These are phyloP conservation scores for Cercospora sojina DNA, from an alignment of 2,329 filamentous ascomycete genomes.

Conservation along the genomic window DNA sequence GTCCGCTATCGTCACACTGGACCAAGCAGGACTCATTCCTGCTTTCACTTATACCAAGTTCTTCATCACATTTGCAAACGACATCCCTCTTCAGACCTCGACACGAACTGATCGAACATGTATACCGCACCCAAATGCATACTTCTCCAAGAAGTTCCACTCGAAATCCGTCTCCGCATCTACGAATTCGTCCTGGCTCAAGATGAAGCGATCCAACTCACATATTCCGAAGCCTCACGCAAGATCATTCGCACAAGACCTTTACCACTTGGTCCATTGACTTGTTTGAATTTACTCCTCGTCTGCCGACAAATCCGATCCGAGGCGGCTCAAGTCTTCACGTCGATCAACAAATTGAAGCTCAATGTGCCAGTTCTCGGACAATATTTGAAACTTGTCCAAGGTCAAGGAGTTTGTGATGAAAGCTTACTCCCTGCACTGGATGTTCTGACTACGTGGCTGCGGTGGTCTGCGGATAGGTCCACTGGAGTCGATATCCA, in stretches of 20 bases:
- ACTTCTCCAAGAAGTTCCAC: not conserved
- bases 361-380: not conserved
- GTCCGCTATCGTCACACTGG: not conserved
- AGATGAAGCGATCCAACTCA: not conserved
- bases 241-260: not conserved
- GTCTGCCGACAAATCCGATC: not conserved
- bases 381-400: not conserved
- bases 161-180: slow-evolving; percentile 6
- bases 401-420: not conserved
- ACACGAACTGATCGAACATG: not conserved
- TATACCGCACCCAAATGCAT: not conserved
- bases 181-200: slow-evolving; percentile 2
- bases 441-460: slow-evolving; percentile 1
- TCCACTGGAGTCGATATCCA: not conserved
- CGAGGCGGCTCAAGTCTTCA: slow-evolving; percentile 1
- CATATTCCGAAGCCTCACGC: not conserved
- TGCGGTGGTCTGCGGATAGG: not conserved
- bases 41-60: not conserved
- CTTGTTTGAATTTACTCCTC: not conserved
- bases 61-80: not conserved
- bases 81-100: not conserved
- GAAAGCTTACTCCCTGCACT: not conserved
- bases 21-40: not conserved
- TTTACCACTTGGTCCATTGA: not conserved
- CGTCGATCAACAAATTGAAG: not conserved